A percentile compares a stretch with the other conserved stretches of the same genome.
phyloP scores from a whole-genome alignment of 352 stramenopile species.

The Globisporangium polare region DNA sequence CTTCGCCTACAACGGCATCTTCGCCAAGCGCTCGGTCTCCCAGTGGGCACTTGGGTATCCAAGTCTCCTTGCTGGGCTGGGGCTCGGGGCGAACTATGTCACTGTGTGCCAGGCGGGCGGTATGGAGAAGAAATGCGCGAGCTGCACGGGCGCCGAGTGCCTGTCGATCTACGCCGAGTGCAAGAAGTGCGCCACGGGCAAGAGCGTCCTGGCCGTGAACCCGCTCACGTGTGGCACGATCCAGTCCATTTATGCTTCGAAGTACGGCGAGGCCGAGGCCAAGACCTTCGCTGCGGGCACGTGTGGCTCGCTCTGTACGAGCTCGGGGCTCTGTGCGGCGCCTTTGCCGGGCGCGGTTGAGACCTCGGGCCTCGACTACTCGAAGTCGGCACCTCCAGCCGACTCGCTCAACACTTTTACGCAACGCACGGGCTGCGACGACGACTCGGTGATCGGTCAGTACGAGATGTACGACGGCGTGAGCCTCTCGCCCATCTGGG shows the following conservation, averaged over 20 bases:
- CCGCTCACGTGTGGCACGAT: slow-evolving; percentile 36
- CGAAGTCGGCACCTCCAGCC: slow-evolving; percentile 24
- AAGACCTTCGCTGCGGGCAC: slow-evolving; percentile 31
- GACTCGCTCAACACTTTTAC: slow-evolving; percentile 37
- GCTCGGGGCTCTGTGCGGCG: slow-evolving; percentile 49
- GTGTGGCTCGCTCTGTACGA: slow-evolving; percentile 36
- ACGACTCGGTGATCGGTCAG: slow-evolving; percentile 46
- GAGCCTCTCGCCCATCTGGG: slow-evolving; percentile 13
- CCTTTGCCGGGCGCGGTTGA: slow-evolving; percentile 56
- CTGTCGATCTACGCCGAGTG: slow-evolving; percentile 30
- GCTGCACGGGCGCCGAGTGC: slow-evolving; percentile 32
- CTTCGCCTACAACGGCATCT: slow-evolving; percentile 77
- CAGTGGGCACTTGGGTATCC: slow-evolving; percentile 74
- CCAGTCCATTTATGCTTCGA: slow-evolving; percentile 37
- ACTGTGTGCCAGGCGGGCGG: slow-evolving; percentile 28
- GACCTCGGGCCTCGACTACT: slow-evolving; percentile 58
- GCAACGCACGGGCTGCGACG: slow-evolving; percentile 68
- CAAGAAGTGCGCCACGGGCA: slow-evolving; percentile 33
- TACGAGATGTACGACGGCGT: slow-evolving; percentile 65
- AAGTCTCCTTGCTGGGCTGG: slow-evolving; percentile 59
- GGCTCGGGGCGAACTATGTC: slow-evolving; percentile 53
- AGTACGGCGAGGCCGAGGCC: slow-evolving; percentile 35
- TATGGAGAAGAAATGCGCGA: slow-evolving; percentile 42
- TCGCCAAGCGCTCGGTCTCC: slow-evolving; percentile 46
- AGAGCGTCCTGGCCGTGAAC: slow-evolving; percentile 37